Conservation (phyloP, 176 grass and related monocot species). For the Paspalum notatum region DNA sequence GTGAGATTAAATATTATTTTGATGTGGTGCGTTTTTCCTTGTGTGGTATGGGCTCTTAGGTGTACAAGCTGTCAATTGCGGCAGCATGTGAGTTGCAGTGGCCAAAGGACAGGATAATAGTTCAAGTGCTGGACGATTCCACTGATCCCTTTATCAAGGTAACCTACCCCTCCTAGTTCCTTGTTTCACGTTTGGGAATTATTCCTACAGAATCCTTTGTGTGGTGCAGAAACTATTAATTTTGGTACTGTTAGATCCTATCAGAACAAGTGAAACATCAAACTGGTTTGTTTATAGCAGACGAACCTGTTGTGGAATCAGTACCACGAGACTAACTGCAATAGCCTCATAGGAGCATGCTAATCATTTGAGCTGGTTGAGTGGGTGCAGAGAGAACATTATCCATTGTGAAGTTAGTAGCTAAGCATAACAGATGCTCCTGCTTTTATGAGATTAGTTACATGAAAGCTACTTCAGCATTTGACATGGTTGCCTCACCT, state of each 20-base stretch:
- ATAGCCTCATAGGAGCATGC: slow-evolving; percentile 19
- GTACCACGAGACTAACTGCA: background rate
- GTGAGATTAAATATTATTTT: background rate
- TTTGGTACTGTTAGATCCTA: background rate
- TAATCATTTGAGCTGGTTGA: background rate
- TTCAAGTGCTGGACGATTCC: slow-evolving; percentile 96
- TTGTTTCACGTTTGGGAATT: background rate
- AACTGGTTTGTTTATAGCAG: slow-evolving; percentile 12
- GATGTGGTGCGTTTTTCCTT: background rate
- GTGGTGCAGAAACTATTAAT: background rate
- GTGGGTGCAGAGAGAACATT: background rate
- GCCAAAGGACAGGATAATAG: slow-evolving; percentile 72
- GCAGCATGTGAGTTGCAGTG: slow-evolving; percentile 73
- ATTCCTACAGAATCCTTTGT: background rate
- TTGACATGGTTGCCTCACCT: background rate
- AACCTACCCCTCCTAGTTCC: background rate
- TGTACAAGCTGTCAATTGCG: slow-evolving; percentile 75
- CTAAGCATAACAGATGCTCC: background rate
- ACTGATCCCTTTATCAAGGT: slow-evolving; percentile 84
- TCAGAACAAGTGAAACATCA: slow-evolving; percentile 6
- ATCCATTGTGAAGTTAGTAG: background rate
- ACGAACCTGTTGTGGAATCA: background rate
- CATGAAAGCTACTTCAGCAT: slow-evolving; percentile 21
- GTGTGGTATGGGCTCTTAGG: slow-evolving; percentile 47
- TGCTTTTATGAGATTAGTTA: slow-evolving; percentile 12